phyloP scores from a whole-genome alignment of 2,329 filamentous ascomycete genomes.

The Didymella pinodella region DNA sequence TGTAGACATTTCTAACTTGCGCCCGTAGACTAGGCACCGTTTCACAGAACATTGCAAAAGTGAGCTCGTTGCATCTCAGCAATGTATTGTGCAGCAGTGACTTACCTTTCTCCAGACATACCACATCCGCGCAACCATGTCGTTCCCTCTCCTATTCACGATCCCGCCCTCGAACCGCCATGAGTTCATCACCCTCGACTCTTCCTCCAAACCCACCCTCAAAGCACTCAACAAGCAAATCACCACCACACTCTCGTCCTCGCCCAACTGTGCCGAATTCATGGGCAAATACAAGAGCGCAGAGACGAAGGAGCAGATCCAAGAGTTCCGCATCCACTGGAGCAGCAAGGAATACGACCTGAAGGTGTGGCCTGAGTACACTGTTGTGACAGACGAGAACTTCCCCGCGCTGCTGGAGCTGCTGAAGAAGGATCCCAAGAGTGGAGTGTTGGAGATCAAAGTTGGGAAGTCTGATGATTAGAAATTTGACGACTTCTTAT shows the following conservation, averaged over 20 bases:
- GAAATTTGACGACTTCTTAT: not conserved
- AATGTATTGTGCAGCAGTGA: too few species aligned
- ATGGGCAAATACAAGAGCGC: conserved; percentile 39
- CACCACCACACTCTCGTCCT: conserved; percentile 30
- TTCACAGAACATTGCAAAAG: not conserved
- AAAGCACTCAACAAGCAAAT: conserved; percentile 47
- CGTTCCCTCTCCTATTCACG: conserved; percentile 47
- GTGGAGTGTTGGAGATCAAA: conserved; percentile 46
- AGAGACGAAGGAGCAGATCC: conserved; percentile 37
- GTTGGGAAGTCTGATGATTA: conserved; percentile 38
- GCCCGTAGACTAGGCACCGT: conserved; percentile 7
- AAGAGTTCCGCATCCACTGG: conserved; percentile 46
- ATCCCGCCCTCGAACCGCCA: conserved; percentile 44
- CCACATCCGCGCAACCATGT: conserved; percentile 21
- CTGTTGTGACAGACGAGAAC: conserved; percentile 45
- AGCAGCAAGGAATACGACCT: conserved; percentile 36
- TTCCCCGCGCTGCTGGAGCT: conserved; percentile 40
- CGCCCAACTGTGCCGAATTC: conserved; percentile 43
- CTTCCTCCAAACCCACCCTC: conserved; percentile 29
- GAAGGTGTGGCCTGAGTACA: conserved; percentile 48
- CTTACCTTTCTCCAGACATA: not conserved
- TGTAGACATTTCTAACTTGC: conserved; percentile 1
- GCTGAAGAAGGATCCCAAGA: conserved; percentile 34
- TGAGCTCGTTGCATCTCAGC: too few species aligned
- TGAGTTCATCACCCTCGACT: conserved; percentile 43